Percentiles rank a stretch among this genome's conserved stretches.
These are phyloP conservation scores for Suillus subalutaceus DNA, from an alignment of 768 basidiomycete species.

Conservation along the genomic window DNA sequence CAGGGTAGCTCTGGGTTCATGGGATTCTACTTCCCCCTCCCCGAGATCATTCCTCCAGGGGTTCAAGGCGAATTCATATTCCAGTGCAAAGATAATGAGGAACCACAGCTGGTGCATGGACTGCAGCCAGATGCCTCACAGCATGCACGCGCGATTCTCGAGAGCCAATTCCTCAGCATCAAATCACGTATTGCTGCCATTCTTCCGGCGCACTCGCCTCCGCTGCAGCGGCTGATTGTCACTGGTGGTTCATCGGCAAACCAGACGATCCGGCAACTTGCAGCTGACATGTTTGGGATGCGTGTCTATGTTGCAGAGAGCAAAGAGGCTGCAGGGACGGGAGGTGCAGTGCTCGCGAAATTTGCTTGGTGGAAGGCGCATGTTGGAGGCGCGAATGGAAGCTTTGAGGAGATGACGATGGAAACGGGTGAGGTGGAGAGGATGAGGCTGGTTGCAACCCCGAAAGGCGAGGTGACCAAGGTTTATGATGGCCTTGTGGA, in stretches of 20 bases:
- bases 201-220: constrained; percentile 53
- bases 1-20: constrained; percentile 62
- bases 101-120: constrained; percentile 30
- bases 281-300: constrained; percentile 80
- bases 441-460: constrained; percentile 65
- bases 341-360: constrained; percentile 72
- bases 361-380: constrained; percentile 68
- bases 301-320: constrained; percentile 69
- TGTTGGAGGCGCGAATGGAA: constrained; percentile 41
- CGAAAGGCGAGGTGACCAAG: constrained; percentile 43
- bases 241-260: constrained; percentile 83
- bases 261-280: constrained; percentile 68
- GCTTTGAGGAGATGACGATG: constrained; percentile 67
- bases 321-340: constrained; percentile 72
- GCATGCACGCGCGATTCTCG: constrained; percentile 78
- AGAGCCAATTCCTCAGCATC: constrained; percentile 86
- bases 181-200: constrained; percentile 70
- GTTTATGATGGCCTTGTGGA: constrained; percentile 59
- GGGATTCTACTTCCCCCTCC: constrained; percentile 82
- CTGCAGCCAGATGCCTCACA: constrained; percentile 41
- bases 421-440: constrained; percentile 45
- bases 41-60: constrained; percentile 85
- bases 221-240: constrained; percentile 67
- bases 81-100: constrained; percentile 33
- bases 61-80: constrained; percentile 76